phyloP scores from a whole-genome alignment of 208 protist genomes.

The Wallacemonas sp. region DNA sequence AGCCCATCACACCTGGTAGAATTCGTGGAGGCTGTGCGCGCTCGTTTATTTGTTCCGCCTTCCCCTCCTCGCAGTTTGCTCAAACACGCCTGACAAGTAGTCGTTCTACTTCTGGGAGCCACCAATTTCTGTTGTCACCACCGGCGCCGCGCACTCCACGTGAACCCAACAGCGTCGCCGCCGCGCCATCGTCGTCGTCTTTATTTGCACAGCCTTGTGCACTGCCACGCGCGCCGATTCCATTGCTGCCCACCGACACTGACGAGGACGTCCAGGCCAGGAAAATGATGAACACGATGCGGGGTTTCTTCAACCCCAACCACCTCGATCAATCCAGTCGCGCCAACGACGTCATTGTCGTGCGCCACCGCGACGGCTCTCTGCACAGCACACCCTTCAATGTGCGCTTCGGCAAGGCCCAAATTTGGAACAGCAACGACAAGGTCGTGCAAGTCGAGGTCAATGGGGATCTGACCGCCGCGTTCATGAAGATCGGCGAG shows the following conservation, averaged over 20 bases:
- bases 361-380: slow-evolving; percentile 94
- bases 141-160: too few species aligned
- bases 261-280: not conserved
- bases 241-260: too few species aligned
- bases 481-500: slow-evolving; percentile 96
- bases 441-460: slow-evolving; percentile 95
- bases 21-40: not conserved
- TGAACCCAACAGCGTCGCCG: too few species aligned
- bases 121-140: too few species aligned
- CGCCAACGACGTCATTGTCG: slow-evolving; percentile 97
- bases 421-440: slow-evolving; percentile 88
- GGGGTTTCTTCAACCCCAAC: slow-evolving; percentile 76
- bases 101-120: too few species aligned
- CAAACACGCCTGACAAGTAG: too few species aligned
- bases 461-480: slow-evolving; percentile 85
- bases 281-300: slow-evolving; percentile 78
- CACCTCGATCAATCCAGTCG: slow-evolving; percentile 87
- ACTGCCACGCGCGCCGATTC: too few species aligned
- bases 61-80: not conserved
- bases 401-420: slow-evolving; percentile 96
- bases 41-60: not conserved
- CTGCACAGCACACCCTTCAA: slow-evolving; percentile 96
- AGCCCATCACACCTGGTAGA: not conserved
- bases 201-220: too few species aligned
- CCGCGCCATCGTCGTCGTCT: too few species aligned